A percentile compares a stretch with the other conserved stretches of the same genome.
phyloP scores from a whole-genome alignment of 1,284 basidiomycete species.

The Apiotrichum gamsii region DNA sequence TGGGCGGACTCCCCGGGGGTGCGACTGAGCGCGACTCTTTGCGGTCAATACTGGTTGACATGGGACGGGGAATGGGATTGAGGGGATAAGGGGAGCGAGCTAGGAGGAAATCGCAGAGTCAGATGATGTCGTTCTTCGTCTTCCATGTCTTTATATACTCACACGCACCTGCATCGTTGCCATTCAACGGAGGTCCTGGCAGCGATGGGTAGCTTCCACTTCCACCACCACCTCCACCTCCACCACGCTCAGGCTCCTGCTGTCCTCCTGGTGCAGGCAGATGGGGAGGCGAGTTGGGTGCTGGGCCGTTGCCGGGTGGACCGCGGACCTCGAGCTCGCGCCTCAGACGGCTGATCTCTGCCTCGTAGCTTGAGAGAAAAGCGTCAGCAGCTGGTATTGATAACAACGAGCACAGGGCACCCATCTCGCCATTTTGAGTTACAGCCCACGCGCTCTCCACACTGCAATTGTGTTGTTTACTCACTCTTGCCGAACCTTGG shows the following conservation, averaged over 20 bases:
- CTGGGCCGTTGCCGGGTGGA: conserved; percentile 26
- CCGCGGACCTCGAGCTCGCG: conserved; percentile 56
- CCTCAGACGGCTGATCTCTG: conserved; percentile 62
- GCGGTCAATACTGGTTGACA: conserved; percentile 35
- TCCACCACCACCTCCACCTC: conserved; percentile 17
- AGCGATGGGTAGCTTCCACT: conserved; percentile 20
- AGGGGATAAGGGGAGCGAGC: conserved; percentile 16
- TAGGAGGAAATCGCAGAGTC: background rate
- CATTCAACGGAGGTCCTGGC: conserved; percentile 31
- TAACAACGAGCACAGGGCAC: no score
- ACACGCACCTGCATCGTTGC: conserved; percentile 17
- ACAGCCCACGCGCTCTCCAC: no score
- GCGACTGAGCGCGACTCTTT: conserved; percentile 24
- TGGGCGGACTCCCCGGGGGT: conserved; percentile 20
- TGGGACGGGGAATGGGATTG: conserved; percentile 27
- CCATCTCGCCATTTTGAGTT: no score
- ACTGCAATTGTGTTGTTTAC: no score
- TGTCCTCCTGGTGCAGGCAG: conserved; percentile 26
- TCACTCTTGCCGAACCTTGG: conserved; percentile 60
- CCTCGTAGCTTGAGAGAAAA: conserved; percentile 59
- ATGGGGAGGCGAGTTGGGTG: conserved; percentile 11
- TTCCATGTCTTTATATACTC: background rate
- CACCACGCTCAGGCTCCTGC: conserved; percentile 9
- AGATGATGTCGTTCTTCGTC: background rate
- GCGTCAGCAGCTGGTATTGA: no score